A percentile compares a stretch with the other conserved stretches of the same genome.
phyloP scores from a whole-genome alignment of 768 basidiomycete genomes.

The Lepiota venenata region DNA sequence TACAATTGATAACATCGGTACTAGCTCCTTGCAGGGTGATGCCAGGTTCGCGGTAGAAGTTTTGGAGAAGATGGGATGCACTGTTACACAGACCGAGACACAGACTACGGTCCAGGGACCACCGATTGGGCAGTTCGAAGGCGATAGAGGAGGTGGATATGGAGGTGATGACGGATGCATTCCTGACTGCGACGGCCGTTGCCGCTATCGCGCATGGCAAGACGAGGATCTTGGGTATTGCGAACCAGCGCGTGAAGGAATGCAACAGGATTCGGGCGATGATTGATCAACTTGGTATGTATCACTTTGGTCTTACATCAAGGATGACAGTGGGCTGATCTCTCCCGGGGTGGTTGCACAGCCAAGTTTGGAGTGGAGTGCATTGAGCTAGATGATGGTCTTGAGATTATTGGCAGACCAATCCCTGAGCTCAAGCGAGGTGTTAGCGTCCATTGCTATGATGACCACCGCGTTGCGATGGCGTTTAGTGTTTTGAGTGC shows the following conservation, averaged over 20 bases:
- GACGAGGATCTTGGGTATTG: constrained; percentile 89
- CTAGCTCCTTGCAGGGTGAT: constrained; percentile 92
- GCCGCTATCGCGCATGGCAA: constrained; percentile 77
- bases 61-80: constrained; percentile 92
- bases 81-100: constrained; percentile 80
- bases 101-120: constrained; percentile 94
- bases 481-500: constrained; percentile 89
- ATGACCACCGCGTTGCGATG: constrained; percentile 99
- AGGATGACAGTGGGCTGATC: neutral
- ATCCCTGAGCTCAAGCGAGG: constrained; percentile 59
- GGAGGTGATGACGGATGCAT: constrained; percentile 99
- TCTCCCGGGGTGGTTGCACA: constrained; percentile 26
- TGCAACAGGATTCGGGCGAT: constrained; percentile 96
- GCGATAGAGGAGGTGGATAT: constrained; percentile 90
- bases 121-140: constrained; percentile 71
- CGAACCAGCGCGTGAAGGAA: constrained; percentile 98
- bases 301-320: neutral
- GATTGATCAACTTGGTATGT: constrained; percentile 89
- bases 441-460: constrained; percentile 92
- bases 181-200: constrained; percentile 90
- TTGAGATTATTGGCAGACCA: constrained; percentile 83
- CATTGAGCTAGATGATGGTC: constrained; percentile 88
- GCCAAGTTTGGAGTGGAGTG: constrained; percentile 95
- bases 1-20: constrained; percentile 91
- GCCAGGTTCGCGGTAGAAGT: constrained; percentile 93